phyloP scores from a whole-genome alignment of 2,329 filamentous ascomycete species.

The Myriosclerotinia scirpicola region DNA sequence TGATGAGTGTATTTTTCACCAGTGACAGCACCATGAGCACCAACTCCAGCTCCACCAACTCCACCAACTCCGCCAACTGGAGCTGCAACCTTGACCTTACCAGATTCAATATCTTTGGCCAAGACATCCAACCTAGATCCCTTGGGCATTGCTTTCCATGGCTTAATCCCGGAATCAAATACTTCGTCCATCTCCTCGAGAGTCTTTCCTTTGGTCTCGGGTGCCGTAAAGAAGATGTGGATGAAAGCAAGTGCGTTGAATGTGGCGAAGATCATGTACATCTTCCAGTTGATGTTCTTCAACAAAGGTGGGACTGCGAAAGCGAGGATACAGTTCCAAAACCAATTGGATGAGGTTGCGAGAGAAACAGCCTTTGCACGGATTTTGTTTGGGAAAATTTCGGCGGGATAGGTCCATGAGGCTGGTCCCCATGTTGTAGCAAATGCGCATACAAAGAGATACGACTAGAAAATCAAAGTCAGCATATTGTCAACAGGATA shows the following conservation, averaged over 20 bases:
- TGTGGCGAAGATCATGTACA: conserved; percentile 73
- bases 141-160: conserved; percentile 52
- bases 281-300: conserved; percentile 47
- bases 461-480: conserved; percentile 46
- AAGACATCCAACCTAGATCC: conserved; percentile 49
- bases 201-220: conserved; percentile 70
- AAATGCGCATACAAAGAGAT: conserved; percentile 70
- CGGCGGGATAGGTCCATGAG: conserved; percentile 59
- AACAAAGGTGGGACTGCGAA: conserved; percentile 53
- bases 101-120: conserved; percentile 49
- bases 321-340: conserved; percentile 66
- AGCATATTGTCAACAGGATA: not conserved
- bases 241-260: conserved; percentile 69
- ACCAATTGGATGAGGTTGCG: conserved; percentile 74
- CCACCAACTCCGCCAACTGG: conserved; percentile 22
- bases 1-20: conserved; percentile 8
- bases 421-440: conserved; percentile 58
- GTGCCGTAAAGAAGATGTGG: conserved; percentile 56
- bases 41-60: not conserved
- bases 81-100: conserved; percentile 35
- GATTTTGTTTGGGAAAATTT: conserved; percentile 68
- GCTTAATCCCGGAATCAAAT: conserved; percentile 60
- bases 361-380: conserved; percentile 73
- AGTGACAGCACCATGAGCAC: not conserved
- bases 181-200: conserved; percentile 76